Evolutionary conservation across 768 basidiomycete genomes (phyloP).

Genomic region (Suillus paluster): DNA sequence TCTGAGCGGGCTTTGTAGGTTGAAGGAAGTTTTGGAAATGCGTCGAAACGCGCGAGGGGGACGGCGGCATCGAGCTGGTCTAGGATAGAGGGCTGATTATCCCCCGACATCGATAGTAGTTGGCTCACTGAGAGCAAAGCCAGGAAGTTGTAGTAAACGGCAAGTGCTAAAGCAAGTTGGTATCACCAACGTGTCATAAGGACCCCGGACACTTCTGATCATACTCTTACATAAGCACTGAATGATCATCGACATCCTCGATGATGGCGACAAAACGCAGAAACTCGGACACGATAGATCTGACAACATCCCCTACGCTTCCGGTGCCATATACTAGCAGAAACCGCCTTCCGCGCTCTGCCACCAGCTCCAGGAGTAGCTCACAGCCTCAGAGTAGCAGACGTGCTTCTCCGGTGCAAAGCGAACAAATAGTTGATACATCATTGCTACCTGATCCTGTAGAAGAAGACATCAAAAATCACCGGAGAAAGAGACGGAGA

Average conservation of each 20-base stretch:
- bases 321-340: constrained; percentile 15
- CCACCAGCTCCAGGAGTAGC: constrained; percentile 10
- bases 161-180: not conserved
- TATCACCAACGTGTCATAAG: not conserved
- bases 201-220: constrained; percentile 2
- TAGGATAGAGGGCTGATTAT: constrained; percentile 46
- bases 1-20: constrained; percentile 82
- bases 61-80: constrained; percentile 67
- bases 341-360: constrained; percentile 9
- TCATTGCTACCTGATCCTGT: not conserved
- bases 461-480: not conserved
- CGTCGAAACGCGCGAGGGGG: constrained; percentile 78
- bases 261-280: not conserved
- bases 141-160: not conserved
- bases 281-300: constrained; percentile 6
- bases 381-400: constrained; percentile 1
- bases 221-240: not conserved
- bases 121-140: constrained; percentile 13
- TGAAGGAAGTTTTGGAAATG: constrained; percentile 83
- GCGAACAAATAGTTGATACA: not conserved
- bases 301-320: constrained; percentile 10
- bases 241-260: not conserved
- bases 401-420: not conserved
- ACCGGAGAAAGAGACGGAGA: constrained; percentile 10
- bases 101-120: constrained; percentile 10